Evolutionary conservation across 2,329 filamentous ascomycete species (phyloP).

Genomic region (Colletotrichum lentis): DNA sequence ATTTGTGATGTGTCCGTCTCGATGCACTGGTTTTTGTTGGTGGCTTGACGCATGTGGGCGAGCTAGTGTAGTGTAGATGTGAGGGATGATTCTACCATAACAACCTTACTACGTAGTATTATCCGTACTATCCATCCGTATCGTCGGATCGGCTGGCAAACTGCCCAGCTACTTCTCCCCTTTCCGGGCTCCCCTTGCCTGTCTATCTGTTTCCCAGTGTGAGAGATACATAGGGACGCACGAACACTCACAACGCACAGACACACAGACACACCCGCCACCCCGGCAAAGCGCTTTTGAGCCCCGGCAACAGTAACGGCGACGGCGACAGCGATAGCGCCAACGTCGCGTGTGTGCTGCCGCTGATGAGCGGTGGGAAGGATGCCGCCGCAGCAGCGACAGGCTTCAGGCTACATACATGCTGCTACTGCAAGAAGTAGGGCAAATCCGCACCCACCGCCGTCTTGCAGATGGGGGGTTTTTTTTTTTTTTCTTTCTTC

Average conservation of each 20-base stretch:
- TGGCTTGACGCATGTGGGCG: conserved; percentile 34
- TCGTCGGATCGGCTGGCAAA: conserved; percentile 20
- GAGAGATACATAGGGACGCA: conserved; percentile 22
- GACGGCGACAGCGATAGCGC: not conserved
- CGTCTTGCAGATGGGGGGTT: conserved; percentile 24
- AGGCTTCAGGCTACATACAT: not conserved
- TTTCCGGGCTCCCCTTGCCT: conserved; percentile 6
- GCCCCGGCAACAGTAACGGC: not conserved
- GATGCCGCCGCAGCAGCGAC: not conserved
- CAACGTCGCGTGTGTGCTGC: conserved; percentile 10
- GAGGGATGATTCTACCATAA: conserved; percentile 25
- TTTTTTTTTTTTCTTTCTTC: too few relatives aligned
- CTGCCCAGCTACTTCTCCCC: conserved; percentile 2
- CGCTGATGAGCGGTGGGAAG: conserved; percentile 1
- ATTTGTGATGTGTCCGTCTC: conserved; percentile 7
- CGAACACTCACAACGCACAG: not conserved
- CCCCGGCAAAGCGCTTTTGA: not conserved
- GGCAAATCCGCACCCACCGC: conserved; percentile 32
- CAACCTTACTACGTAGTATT: conserved; percentile 29
- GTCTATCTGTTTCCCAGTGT: conserved; percentile 31
- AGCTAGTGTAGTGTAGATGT: conserved; percentile 16
- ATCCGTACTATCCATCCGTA: conserved; percentile 10
- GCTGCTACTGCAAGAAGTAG: conserved; percentile 13
- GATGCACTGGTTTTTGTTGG: conserved; percentile 15
- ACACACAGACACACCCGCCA: not conserved